A percentile compares a stretch with the other conserved stretches of the same genome.
These are phyloP conservation scores for Nemania serpens DNA, from an alignment of 2,329 filamentous ascomycete genomes.

Conservation along the genomic window DNA sequence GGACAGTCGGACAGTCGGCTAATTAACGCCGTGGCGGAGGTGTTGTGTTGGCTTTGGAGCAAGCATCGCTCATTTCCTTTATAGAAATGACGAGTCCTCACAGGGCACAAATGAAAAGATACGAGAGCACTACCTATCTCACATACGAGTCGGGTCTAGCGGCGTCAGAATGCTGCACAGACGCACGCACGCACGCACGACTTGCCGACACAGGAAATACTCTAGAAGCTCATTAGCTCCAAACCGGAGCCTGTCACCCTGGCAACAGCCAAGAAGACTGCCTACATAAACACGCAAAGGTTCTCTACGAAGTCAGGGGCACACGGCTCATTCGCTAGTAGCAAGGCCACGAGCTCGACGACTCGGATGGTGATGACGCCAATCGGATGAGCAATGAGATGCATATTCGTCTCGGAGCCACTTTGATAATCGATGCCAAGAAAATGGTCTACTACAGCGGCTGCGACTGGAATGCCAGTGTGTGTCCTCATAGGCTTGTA, in stretches of 20 bases:
- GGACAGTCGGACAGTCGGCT: too few species aligned
- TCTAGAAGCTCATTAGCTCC: neutral
- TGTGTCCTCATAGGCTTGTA: neutral
- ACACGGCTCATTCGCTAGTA: neutral
- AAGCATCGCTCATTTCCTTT: too few species aligned
- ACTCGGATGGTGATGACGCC: slow-evolving; percentile 2
- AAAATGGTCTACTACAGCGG: neutral
- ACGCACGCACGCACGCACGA: too few species aligned
- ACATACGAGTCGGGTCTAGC: neutral
- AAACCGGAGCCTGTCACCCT: neutral
- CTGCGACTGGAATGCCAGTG: neutral
- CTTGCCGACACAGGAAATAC: too few species aligned
- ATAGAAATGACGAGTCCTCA: too few species aligned
- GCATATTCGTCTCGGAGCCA: neutral
- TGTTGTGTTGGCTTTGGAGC: neutral
- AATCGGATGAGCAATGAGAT: neutral
- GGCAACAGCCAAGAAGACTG: neutral
- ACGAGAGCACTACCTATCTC: neutral
- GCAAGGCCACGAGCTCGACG: neutral
- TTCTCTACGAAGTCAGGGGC: neutral
- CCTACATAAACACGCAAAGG: neutral
- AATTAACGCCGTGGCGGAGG: too few species aligned
- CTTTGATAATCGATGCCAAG: neutral
- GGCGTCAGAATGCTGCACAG: neutral
- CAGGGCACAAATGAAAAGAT: neutral